Evolutionary conservation across 116 monocot genomes (phyloP).

Genomic region (Phalaenopsis hybrid): DNA sequence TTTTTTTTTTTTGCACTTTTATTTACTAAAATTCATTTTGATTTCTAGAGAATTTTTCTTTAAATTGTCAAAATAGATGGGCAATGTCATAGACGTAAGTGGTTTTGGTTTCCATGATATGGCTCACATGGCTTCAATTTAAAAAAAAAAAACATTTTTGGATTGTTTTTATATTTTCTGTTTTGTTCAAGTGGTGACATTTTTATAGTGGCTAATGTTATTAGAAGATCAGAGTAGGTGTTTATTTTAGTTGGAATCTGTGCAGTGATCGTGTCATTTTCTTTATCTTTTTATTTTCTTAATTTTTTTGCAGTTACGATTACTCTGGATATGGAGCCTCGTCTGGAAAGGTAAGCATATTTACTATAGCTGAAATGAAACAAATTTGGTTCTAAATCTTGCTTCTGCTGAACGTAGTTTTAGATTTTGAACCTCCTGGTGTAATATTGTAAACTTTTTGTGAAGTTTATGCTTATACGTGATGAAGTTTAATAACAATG

Average conservation of each 20-base stretch:
- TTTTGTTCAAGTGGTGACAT: background rate
- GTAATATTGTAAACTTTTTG: background rate
- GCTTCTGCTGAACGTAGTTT: background rate
- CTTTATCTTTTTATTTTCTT: background rate
- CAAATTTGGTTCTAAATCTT: background rate
- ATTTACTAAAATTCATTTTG: background rate
- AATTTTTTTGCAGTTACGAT: constrained; percentile 73
- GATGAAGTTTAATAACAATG: background rate
- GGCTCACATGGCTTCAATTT: background rate
- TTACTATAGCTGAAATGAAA: background rate
- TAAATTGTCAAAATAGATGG: background rate
- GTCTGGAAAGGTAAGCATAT: constrained; percentile 69
- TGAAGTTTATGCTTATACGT: background rate
- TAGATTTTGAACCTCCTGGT: background rate
- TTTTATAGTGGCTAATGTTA: background rate
- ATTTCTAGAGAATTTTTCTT: background rate
- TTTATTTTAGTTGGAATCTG: background rate
- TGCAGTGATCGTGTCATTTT: background rate
- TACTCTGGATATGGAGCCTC: constrained; percentile 98
- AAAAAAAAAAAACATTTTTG: background rate
- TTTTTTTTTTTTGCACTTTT: background rate
- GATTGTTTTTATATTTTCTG: background rate
- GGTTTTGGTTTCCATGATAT: background rate
- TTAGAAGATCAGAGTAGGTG: background rate
- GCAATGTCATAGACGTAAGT: background rate